Conservation (phyloP, 768 basidiomycete genomes). For the Rickenella mellea region DNA sequence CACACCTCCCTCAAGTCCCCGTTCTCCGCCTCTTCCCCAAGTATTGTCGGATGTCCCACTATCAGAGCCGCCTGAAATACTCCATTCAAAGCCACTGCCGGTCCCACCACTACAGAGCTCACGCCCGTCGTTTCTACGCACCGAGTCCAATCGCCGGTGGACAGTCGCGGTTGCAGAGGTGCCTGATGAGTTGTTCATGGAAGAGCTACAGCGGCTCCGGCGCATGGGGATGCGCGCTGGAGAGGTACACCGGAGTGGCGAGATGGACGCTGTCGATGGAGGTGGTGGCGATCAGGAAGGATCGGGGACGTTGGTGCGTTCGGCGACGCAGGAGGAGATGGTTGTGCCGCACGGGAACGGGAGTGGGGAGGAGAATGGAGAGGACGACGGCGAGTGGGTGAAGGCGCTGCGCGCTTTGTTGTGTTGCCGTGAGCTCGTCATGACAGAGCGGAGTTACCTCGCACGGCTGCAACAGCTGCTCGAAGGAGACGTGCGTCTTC, state of each 20-base stretch:
- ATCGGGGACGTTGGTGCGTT: conserved; percentile 1
- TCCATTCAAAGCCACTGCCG: no score
- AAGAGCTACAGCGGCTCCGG: conserved; percentile 19
- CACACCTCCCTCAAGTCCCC: no score
- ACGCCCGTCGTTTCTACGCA: conserved; percentile 3
- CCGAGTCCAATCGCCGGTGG: conserved; percentile 14
- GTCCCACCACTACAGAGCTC: no score
- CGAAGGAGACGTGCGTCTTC: conserved; percentile 22
- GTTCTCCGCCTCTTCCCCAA: no score
- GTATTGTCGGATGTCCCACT: no score
- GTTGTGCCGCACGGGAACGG: not conserved
- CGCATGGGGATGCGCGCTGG: conserved; percentile 12
- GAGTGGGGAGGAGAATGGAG: not conserved
- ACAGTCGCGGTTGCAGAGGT: conserved; percentile 23
- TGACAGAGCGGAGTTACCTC: conserved; percentile 37
- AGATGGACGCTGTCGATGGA: not conserved
- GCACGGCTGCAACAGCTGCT: conserved; percentile 26
- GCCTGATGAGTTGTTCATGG: conserved; percentile 20
- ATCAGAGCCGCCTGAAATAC: no score
- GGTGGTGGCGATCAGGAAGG: conserved; percentile 2
- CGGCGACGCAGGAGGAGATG: not conserved
- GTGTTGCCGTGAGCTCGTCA: conserved; percentile 37
- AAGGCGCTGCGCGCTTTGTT: conserved; percentile 30
- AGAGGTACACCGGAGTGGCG: conserved; percentile 5
- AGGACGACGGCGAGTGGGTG: conserved; percentile 19